Evolutionary conservation across 495 filamentous ascomycete genomes (phyloP).

Genomic region (Pseudomonodictys pantanalensis): DNA sequence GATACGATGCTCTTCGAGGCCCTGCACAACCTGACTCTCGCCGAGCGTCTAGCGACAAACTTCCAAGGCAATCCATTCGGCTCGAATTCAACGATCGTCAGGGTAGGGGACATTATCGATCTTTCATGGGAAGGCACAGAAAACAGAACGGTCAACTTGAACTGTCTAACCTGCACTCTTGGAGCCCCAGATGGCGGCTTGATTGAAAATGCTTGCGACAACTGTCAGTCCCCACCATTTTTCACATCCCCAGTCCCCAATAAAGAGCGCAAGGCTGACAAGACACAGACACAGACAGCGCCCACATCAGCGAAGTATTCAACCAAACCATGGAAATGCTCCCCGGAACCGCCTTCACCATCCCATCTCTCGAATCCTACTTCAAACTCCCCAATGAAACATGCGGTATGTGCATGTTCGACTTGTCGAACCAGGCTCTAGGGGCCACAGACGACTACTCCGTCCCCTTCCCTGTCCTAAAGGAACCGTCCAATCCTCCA

Average conservation of each 20-base stretch:
- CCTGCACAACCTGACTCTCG: background rate
- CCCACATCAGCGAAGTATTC: background rate
- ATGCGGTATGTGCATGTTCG: background rate
- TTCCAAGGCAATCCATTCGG: background rate
- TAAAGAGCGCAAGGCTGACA: no score
- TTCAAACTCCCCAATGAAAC: background rate
- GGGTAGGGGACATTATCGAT: background rate
- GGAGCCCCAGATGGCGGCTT: background rate
- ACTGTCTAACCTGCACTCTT: background rate
- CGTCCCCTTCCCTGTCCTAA: background rate
- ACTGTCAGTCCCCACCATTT: background rate
- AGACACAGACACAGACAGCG: background rate
- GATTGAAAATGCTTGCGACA: background rate
- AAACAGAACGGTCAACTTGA: background rate
- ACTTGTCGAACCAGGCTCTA: background rate
- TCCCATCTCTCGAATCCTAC: background rate
- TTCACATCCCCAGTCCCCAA: no score
- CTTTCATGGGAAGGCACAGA: background rate
- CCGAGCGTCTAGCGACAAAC: background rate
- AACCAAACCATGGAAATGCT: background rate
- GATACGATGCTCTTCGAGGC: background rate
- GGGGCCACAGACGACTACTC: background rate
- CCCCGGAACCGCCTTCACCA: background rate
- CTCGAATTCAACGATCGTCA: background rate
- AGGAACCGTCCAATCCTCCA: background rate